phyloP scores from a whole-genome alignment of 2,329 filamentous ascomycete species.

The Polytolypa hystricis region DNA sequence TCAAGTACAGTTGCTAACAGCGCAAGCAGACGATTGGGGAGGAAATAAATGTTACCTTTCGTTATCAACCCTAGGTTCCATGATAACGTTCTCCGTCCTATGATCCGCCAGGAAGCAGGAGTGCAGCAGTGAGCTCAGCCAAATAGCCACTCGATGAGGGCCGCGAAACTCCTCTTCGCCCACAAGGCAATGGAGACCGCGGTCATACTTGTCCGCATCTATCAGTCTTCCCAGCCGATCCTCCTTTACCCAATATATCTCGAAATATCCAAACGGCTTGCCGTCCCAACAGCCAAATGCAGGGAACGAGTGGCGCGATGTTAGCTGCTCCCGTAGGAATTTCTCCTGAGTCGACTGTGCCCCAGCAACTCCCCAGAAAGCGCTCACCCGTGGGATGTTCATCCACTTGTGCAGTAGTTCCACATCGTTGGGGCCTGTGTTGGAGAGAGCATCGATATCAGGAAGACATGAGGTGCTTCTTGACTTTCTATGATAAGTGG shows the following conservation, averaged over 20 bases:
- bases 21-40: background rate
- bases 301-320: constrained; percentile 68
- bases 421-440: constrained; percentile 39
- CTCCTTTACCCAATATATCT: constrained; percentile 97
- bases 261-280: constrained; percentile 92
- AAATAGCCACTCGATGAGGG: constrained; percentile 60
- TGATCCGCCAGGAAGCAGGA: constrained; percentile 68
- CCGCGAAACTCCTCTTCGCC: constrained; percentile 89
- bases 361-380: constrained; percentile 68
- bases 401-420: constrained; percentile 79
- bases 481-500: constrained; percentile 14
- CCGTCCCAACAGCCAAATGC: constrained; percentile 91
- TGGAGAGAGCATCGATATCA: no score
- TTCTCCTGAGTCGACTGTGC: constrained; percentile 47
- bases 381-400: constrained; percentile 67
- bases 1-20: background rate
- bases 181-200: constrained; percentile 78
- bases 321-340: constrained; percentile 58
- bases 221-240: constrained; percentile 64
- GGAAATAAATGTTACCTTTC: constrained; percentile 51
- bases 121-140: constrained; percentile 81
- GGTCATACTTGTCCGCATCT: constrained; percentile 65
- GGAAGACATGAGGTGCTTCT: constrained; percentile 3
- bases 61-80: constrained; percentile 91
- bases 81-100: constrained; percentile 67